Percentiles rank a stretch among this genome's conserved stretches.
These are phyloP conservation scores for Ephemerocybe angulata DNA, from an alignment of 768 basidiomycete species.

Conservation along the genomic window DNA sequence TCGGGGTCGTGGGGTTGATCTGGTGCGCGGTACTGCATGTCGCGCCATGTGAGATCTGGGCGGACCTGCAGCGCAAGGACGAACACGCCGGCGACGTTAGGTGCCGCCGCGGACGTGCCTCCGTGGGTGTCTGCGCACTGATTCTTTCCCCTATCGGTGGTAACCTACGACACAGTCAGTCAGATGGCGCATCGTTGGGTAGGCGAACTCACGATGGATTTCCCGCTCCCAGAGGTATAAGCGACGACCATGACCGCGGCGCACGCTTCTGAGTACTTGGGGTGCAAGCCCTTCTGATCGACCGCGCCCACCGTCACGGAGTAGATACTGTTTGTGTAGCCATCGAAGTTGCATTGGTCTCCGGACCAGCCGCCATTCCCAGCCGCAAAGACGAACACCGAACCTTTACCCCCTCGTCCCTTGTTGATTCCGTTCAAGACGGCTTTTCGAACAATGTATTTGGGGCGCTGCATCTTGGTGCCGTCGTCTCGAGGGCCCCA, in stretches of 20 bases:
- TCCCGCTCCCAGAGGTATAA: slow-evolving; percentile 89
- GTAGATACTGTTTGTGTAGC: slow-evolving; percentile 97
- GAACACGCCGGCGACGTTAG: slow-evolving; percentile 90
- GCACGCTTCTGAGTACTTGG: slow-evolving; percentile 93
- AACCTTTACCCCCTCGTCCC: slow-evolving; percentile 77
- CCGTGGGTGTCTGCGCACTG: slow-evolving; percentile 81
- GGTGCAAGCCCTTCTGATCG: slow-evolving; percentile 89
- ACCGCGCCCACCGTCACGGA: slow-evolving; percentile 91
- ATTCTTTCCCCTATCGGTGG: slow-evolving; percentile 84
- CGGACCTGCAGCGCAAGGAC: slow-evolving; percentile 86
- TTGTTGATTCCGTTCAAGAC: slow-evolving; percentile 89
- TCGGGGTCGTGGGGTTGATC: slow-evolving; percentile 90
- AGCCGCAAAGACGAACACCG: slow-evolving; percentile 93
- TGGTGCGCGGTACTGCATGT: slow-evolving; percentile 82
- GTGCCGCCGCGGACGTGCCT: slow-evolving; percentile 95
- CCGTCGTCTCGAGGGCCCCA: slow-evolving; percentile 99
- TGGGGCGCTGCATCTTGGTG: slow-evolving; percentile 87
- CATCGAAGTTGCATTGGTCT: slow-evolving; percentile 99
- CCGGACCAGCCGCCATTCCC: slow-evolving; percentile 88
- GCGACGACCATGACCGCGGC: slow-evolving; percentile 95
- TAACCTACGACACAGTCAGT: slow-evolving; percentile 62
- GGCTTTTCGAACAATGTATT: slow-evolving; percentile 85
- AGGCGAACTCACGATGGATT: slow-evolving; percentile 75
- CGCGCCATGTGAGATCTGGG: slow-evolving; percentile 96
- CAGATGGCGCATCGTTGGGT: slow-evolving; percentile 9